Evolutionary conservation across 2,329 filamentous ascomycete species (phyloP), one percentile per base, ranked within the genome.

Genomic region (Ophiostoma tasmaniense): DNA sequence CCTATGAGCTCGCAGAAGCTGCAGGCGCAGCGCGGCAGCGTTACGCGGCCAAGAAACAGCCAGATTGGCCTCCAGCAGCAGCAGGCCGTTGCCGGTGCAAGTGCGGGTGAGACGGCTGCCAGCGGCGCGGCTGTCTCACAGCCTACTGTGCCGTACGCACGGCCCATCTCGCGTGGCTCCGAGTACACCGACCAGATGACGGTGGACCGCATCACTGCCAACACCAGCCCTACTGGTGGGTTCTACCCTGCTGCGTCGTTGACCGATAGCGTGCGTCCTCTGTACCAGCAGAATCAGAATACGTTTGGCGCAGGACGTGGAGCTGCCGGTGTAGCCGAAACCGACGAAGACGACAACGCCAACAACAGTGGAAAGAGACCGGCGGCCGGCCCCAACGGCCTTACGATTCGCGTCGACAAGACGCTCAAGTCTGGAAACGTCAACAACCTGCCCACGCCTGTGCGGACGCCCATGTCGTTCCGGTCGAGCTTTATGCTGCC

Each of bases 1-100:
- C 95, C 95, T 52, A 96, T 99, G 92, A 98, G 93, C 80, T 96
- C 94, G 30, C 93, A 97, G 77, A 90, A 92, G 77, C 82, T 98
- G 66, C 94, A 98, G 79, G 93, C 93, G 68, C 95, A 98, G 79
- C 85, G 94, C 77, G 88, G 89, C 72, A 86, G 79, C 28, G 77
- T 79, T 73, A 77, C 76, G 68, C 80, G 82, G 62, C 76, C 75
- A 30, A 77, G 77, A 28, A 75, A 76, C 22, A 76, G 75, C 52
- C 74, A 71, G 59, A 68, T 50, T 67, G 71, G 67, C 25, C 69
- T 55, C 28, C 71, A 66, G 64, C 71, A 22, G 69, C 66, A 45
- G 20, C 22, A 65, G 17, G 13, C 66, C 39, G 45, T 22, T 55
- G 35, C 55, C 42, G 20, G 22, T 28, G 50, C 50, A 11, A n/a